phyloP scores from a whole-genome alignment of 129 eudicot genomes.

The Arctium lappa region DNA sequence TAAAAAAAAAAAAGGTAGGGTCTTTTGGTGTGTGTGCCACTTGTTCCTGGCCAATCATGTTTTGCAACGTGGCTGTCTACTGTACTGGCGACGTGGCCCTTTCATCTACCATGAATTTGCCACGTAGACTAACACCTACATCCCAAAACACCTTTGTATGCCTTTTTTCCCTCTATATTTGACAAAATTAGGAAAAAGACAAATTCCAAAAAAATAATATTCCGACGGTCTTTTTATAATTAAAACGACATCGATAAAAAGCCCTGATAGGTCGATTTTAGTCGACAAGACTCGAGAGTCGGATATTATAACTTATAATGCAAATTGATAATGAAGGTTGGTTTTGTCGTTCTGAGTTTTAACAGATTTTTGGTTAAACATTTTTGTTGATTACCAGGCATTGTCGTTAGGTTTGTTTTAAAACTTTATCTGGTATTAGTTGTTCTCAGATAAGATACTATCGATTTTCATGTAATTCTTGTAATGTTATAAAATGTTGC shows the following conservation, averaged over 20 bases:
- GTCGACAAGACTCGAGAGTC: not conserved
- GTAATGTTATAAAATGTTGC: not conserved
- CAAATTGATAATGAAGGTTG: not conserved
- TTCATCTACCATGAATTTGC: constrained; percentile 5
- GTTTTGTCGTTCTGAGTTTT: not conserved
- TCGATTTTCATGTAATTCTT: not conserved
- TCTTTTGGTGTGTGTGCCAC: not conserved
- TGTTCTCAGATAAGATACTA: not conserved
- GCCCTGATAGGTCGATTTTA: not conserved
- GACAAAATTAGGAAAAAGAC: constrained; percentile 6
- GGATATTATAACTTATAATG: not conserved
- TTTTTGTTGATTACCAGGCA: not conserved
- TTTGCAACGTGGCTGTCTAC: constrained; percentile 1
- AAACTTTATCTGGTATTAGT: not conserved
- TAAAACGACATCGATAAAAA: not conserved
- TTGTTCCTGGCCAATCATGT: not conserved
- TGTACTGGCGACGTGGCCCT: constrained; percentile 21
- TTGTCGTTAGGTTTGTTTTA: not conserved
- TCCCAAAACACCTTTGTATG: not conserved
- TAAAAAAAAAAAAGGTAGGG: not conserved
- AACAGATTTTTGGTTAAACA: not conserved
- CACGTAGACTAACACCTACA: constrained; percentile 14
- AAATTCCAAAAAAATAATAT: not conserved
- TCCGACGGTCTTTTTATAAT: not conserved
- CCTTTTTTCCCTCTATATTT: not conserved